Conservation (phyloP, 2,329 filamentous ascomycete species). For the Spiromastix sp. region DNA sequence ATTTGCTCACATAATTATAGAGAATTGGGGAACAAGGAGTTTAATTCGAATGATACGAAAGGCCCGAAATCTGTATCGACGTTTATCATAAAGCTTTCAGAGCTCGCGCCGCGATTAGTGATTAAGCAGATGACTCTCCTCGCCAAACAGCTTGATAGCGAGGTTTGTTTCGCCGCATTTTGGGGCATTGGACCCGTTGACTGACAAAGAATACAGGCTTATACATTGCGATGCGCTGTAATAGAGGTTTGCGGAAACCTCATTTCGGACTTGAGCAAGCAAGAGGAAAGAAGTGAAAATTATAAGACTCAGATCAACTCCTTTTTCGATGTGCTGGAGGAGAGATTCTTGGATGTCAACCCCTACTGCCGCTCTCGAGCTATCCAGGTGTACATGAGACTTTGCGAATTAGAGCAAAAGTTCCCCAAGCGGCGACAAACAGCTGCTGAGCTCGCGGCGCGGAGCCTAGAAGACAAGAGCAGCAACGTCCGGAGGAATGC, state of each 20-base stretch:
- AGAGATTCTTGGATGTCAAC: constrained; percentile 91
- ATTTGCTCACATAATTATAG: constrained; percentile 29
- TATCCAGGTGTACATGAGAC: constrained; percentile 83
- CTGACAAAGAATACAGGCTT: constrained; percentile 49
- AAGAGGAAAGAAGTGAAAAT: constrained; percentile 84
- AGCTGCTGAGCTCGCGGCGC: constrained; percentile 74
- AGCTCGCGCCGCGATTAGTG: constrained; percentile 79
- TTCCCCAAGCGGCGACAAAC: constrained; percentile 85
- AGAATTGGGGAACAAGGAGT: constrained; percentile 94
- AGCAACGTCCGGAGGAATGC: constrained; percentile 94
- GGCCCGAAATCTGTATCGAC: constrained; percentile 93
- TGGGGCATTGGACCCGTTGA: constrained; percentile 5
- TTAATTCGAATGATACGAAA: constrained; percentile 90
- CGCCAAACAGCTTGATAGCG: constrained; percentile 89
- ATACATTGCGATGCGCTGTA: constrained; percentile 83
- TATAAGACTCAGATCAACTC: constrained; percentile 91
- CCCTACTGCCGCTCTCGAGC: constrained; percentile 88
- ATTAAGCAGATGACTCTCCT: constrained; percentile 97
- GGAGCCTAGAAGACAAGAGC: constrained; percentile 93
- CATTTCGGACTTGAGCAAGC: constrained; percentile 78
- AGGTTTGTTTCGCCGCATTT: constrained; percentile 43
- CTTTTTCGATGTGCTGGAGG: constrained; percentile 93
- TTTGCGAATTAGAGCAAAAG: constrained; percentile 92
- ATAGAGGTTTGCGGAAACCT: constrained; percentile 97
- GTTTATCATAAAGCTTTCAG: constrained; percentile 87